Conservation (phyloP, 257 asterid genomes). For the Petunia secreta region DNA sequence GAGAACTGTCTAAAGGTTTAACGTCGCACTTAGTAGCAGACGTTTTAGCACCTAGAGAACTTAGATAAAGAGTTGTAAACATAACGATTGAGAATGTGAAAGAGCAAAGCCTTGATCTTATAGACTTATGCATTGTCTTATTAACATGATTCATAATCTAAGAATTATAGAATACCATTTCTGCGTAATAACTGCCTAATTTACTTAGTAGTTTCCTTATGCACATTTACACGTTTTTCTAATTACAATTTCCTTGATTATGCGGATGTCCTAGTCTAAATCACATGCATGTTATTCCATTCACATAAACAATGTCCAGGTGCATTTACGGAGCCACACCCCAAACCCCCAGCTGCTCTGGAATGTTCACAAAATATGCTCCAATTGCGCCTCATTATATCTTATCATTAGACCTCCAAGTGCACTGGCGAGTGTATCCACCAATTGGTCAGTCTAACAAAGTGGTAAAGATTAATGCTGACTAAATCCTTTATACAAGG, state of each 20-base stretch:
- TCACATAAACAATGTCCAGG: not conserved
- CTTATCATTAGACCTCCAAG: not conserved
- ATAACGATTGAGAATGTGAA: not conserved
- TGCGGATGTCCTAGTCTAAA: not conserved
- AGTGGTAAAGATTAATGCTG: not conserved
- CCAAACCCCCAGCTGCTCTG: not conserved
- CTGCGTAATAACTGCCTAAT: constrained; percentile 1
- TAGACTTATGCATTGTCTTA: not conserved
- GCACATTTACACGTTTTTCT: not conserved
- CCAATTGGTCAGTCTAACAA: no score
- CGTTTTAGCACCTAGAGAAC: not conserved
- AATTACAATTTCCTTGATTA: not conserved
- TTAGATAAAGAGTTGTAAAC: not conserved
- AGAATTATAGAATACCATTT: not conserved
- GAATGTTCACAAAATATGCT: not conserved
- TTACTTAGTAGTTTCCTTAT: not conserved
- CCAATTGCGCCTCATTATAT: not conserved
- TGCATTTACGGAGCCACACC: not conserved
- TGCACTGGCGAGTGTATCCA: not conserved
- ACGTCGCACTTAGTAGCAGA: not conserved
- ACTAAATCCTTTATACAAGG: not conserved
- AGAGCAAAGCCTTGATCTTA: no score
- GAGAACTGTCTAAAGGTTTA: not conserved
- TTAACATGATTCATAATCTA: not conserved
- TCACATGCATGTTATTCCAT: not conserved